A percentile compares a stretch with the other conserved stretches of the same genome.
phyloP scores from a whole-genome alignment of 1,284 basidiomycete species.

The Boletus nobilissimus region DNA sequence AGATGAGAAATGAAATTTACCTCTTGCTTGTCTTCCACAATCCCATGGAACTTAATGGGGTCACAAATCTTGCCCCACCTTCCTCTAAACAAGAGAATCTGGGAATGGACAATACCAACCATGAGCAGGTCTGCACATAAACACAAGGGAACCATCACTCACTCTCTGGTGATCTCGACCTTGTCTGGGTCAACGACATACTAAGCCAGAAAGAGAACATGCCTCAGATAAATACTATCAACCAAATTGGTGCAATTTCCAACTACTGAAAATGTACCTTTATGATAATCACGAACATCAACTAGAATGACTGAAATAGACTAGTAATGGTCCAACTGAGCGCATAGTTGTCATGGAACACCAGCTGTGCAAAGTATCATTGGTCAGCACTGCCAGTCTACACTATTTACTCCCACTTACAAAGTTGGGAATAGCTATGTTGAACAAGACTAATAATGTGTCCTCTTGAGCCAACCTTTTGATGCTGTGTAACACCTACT shows the following conservation, averaged over 20 bases:
- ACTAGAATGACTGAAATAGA: constrained; percentile 73
- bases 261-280: constrained; percentile 51
- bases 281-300: constrained; percentile 69
- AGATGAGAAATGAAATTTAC: constrained; percentile 69
- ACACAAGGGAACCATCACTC: not conserved
- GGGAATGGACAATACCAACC: not conserved
- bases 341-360: constrained; percentile 74
- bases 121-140: not conserved
- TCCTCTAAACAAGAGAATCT: constrained; percentile 65
- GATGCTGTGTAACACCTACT: constrained; percentile 69
- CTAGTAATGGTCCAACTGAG: constrained; percentile 69
- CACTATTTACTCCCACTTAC: not conserved
- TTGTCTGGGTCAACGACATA: constrained; percentile 70
- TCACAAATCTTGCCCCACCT: too few relatives aligned
- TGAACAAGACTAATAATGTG: constrained; percentile 69
- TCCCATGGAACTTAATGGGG: constrained; percentile 66
- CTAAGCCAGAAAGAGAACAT: constrained; percentile 41
- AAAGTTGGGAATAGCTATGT: constrained; percentile 71
- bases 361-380: constrained; percentile 50
- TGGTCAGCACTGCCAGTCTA: not conserved
- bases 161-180: constrained; percentile 56
- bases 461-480: constrained; percentile 73
- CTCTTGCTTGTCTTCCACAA: constrained; percentile 68
- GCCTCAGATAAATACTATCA: not conserved
- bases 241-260: rapidly evolving